Evolutionary conservation across 2,329 filamentous ascomycete species (phyloP), one percentile per base, ranked within the genome.

Genomic region (Fusarium coicis): DNA sequence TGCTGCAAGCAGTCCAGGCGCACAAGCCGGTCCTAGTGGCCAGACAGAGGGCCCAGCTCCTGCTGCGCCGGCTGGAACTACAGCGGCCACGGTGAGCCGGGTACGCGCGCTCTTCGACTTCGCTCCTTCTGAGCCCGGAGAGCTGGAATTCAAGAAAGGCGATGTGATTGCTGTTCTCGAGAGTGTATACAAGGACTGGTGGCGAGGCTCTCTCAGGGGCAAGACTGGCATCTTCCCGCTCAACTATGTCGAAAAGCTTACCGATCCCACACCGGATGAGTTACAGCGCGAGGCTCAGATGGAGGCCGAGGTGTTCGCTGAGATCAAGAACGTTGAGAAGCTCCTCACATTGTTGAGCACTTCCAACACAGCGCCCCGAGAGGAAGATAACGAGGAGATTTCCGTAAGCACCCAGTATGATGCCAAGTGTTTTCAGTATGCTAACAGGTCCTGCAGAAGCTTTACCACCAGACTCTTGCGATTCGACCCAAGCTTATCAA

Each of bases 181-280:
- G 83, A 98, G 95, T 4, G 96, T 98, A 4, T 99, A 97, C 85
- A 99, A 98, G 83, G 96, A 99, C 82, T 99, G 96, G 96, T 99
- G 96, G 96, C 96, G 97, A 77, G 96, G 96, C 3, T 97, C 95
- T 46, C 85, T 99, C 66, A 91, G 95, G 80, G 96, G 96, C 26
- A 94, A 98, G 82, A 98, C 95, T 11, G 96, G 96, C 76, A 99
- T 99, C 74, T 99, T 99, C 83, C 96, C 96, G 11, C 88, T 99
- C 74, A 99, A 99, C 84, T 99, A 99, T 79, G 96, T 99, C 21
- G 96, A 99, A 85, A 99, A 99, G 83, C 86, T 99, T 73, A 91
- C 95, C 62, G 96, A 99, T 79, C 96, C 96, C 10, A 98, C 96
- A 1, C 92, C 92, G 23, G 96, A 98, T 76, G 96, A 99, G 86